Base-by-base conservation (phyloP, 1,284 basidiomycete genomes). In the Puccinia triticina region DNA sequence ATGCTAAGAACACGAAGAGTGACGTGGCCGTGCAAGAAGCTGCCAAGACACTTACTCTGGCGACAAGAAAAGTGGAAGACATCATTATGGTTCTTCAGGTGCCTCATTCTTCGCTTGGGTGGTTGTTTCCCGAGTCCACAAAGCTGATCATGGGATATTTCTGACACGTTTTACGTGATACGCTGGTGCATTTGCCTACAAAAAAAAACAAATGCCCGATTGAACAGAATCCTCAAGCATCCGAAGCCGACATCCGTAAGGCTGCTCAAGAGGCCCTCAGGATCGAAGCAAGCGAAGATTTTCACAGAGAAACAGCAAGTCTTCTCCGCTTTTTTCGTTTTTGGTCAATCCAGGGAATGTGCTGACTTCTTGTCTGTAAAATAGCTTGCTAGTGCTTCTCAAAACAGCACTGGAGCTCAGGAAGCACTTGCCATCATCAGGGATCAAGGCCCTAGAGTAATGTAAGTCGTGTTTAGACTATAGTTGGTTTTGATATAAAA, bases 281-380 rank as follows among this genome's bases (percentile, higher is more conserved):
- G 55, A 43, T 43, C 26, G 74, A 76, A 61, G 59, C 74, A 16
- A 40, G 43, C 23, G 50, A 57, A 76, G 74, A 64, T 64, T 57
- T 76, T 18, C 74, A 34, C 26, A 76, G 74, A 43, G 50, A 76
- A 64, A 40, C 29, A 23, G 69, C 50, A 72, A 72, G 69, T 29
- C 18, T 71, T 26, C 23, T 50, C 46, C 14, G 12, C 21, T 48
- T 72, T 21, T n/a, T 26, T 32, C 29, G 18, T 50, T 37, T 48
- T 46, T 16, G 8, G 12, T 26, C 2, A 46, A 40, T 10, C 8
- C 23, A 71, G n/a, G n/a, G n/a, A n/a, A n/a, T n/a, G n/a, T n/a
- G n/a, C n/a, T n/a, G n/a, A n/a, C n/a, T 72, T 29, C n/a, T 32
- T 1, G 32, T 72, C 1, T 23, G 46, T n/a, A 46, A 69, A 50